Percentiles rank a stretch among this genome's conserved stretches.
phyloP scores from a whole-genome alignment of 331 rosid species.

The Acacia pycnantha region DNA sequence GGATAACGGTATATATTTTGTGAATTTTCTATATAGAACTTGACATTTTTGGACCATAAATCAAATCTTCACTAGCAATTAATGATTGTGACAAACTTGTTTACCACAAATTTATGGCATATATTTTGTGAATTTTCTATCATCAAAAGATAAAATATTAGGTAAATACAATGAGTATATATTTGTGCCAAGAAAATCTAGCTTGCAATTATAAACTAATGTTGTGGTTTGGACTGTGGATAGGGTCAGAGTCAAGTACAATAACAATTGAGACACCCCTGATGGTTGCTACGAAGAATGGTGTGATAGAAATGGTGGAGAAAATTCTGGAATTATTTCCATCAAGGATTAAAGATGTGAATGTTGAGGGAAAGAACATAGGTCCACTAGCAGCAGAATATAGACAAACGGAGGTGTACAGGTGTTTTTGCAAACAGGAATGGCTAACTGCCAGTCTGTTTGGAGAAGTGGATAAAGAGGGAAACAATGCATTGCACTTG shows the following conservation, averaged over 20 bases:
- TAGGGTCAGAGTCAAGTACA: neutral
- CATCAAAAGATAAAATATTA: too few relatives aligned
- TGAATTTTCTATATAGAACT: neutral
- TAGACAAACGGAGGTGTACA: constrained; percentile 40
- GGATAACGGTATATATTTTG: neutral
- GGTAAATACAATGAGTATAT: too few relatives aligned
- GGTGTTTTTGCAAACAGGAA: constrained; percentile 1
- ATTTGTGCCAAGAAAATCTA: too few relatives aligned
- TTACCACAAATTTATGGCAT: too few relatives aligned
- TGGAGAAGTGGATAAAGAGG: neutral
- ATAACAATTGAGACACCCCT: constrained; percentile 34
- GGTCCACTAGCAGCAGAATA: constrained; percentile 58
- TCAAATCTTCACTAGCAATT: neutral
- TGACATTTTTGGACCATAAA: neutral
- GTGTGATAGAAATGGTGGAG: constrained; percentile 58
- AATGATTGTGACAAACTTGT: too few relatives aligned
- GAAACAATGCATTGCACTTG: neutral
- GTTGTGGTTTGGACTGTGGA: neutral
- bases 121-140: too few relatives aligned
- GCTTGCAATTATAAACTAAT: neutral
- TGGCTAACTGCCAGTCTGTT: neutral
- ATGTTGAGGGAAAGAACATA: constrained; percentile 43
- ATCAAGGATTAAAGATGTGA: constrained; percentile 42
- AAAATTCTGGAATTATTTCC: constrained; percentile 46
- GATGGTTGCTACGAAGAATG: constrained; percentile 52